Conservation (phyloP, 2,329 filamentous ascomycete species). For the Xylariaceae sp. region DNA sequence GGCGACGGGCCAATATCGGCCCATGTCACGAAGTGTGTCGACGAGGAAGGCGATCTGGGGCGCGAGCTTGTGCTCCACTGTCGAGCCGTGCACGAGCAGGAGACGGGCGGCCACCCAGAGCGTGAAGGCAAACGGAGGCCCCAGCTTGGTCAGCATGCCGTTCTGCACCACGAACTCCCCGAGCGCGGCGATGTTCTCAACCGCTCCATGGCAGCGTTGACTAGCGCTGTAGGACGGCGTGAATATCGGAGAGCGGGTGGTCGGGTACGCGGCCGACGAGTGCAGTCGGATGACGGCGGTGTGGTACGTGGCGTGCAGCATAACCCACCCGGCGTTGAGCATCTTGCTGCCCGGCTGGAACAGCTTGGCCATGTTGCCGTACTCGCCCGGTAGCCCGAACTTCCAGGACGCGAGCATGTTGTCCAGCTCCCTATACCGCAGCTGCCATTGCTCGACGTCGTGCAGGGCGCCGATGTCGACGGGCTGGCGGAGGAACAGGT, state of each 20-base stretch:
- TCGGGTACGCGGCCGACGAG: conserved; percentile 88
- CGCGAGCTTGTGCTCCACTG: conserved; percentile 76
- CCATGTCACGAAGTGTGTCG: conserved; percentile 74
- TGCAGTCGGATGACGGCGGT: conserved; percentile 86
- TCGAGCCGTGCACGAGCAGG: conserved; percentile 83
- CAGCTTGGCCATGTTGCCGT: conserved; percentile 75
- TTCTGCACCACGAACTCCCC: conserved; percentile 73
- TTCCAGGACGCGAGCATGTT: conserved; percentile 77
- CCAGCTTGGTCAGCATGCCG: conserved; percentile 70
- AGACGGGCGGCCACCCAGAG: conserved; percentile 87
- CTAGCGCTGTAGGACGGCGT: conserved; percentile 81
- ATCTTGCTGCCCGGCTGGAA: conserved; percentile 66
- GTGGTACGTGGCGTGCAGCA: conserved; percentile 86
- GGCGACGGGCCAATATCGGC: conserved; percentile 79
- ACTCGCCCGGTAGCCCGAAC: conserved; percentile 74
- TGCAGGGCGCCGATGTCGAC: conserved; percentile 79
- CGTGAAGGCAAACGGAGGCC: conserved; percentile 86
- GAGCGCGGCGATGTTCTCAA: conserved; percentile 74
- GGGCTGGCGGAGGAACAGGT: conserved; percentile 81
- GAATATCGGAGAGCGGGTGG: conserved; percentile 81
- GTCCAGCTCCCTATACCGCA: conserved; percentile 79
- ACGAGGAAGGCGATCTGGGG: conserved; percentile 78
- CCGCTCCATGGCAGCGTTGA: conserved; percentile 75
- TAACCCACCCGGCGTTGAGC: conserved; percentile 79
- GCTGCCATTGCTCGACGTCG: conserved; percentile 87